Base-by-base conservation (phyloP, 306 rosid genomes). In the Corylus heterophylla region DNA sequence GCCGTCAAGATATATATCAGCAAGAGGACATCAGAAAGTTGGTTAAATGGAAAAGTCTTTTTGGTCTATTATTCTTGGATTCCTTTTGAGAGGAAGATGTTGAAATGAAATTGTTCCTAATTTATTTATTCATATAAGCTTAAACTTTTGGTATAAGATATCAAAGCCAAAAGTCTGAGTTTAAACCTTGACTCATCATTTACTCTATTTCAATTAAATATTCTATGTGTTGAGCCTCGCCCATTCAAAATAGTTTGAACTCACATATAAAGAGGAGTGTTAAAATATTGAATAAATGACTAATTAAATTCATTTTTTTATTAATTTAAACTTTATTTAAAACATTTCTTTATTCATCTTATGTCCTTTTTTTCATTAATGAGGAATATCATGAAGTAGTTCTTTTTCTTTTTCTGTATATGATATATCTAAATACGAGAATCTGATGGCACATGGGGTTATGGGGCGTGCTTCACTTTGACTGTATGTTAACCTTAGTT, bases 401-500 rank as follows among this genome's bases (percentile, higher is more conserved):
- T 63, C 69, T 14, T 63, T 63, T 27, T 14, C n/a, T 31, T 13
- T 63, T 31, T 31, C n/a, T 59, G 8, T 6, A 6, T 6, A 7
- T 31, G 35, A 31, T 42, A 42, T 42, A 39, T 39, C 44, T 39
- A 5, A 39, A 39, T 20, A 10, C 10, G 18, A 7, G 64, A 58
- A 22, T 58, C 4, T 9, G n/a, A 62, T 62, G 11, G n/a, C 47
- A 63, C 69, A 63, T 63, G 69, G 67, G 69, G 69, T 63, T 63
- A 31, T 62, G 20, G 69, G 66, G 4, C 13, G 44, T 62, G 69
- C 45, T 13, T 63, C 44, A 63, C 45, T 63, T 31, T 63, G 69
- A 63, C 69, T 63, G 31, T 31, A 63, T 63, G 29, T 59, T 29
- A 25, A 35, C 18, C 69, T 16, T 63, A 12, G 11, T 13, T 63